A percentile compares a stretch with the other conserved stretches of the same genome.
phyloP scores from a whole-genome alignment of 2,329 filamentous ascomycete species.

The Talaromyces sp. region DNA sequence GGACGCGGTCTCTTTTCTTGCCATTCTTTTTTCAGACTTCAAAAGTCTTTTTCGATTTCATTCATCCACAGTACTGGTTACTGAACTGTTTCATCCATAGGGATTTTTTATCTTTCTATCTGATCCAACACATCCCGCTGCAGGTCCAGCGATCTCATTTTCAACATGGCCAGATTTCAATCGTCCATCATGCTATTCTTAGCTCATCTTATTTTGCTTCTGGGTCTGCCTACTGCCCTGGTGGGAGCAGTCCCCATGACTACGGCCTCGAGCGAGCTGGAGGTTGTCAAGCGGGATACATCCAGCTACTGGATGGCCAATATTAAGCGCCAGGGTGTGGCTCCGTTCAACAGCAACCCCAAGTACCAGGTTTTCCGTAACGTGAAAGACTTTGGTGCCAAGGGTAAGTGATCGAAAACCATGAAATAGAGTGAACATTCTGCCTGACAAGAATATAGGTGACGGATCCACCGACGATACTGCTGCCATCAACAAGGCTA shows the following conservation, averaged over 20 bases:
- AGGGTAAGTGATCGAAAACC: slow-evolving; percentile 56
- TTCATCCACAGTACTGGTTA: slow-evolving; percentile 28
- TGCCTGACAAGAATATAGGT: slow-evolving; percentile 46
- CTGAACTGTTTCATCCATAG: slow-evolving; percentile 28
- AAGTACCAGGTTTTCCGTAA: slow-evolving; percentile 76
- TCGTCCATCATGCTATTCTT: slow-evolving; percentile 30
- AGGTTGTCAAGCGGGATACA: slow-evolving; percentile 17
- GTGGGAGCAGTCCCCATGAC: slow-evolving; percentile 36
- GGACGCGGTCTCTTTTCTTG: slow-evolving; percentile 8
- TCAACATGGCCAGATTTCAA: slow-evolving; percentile 29
- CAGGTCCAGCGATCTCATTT: slow-evolving; percentile 32
- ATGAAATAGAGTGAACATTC: too few species aligned
- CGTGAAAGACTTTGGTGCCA: slow-evolving; percentile 74
- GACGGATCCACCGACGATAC: slow-evolving; percentile 80
- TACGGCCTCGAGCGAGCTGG: slow-evolving; percentile 7
- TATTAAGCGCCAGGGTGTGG: slow-evolving; percentile 69
- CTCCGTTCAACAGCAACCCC: slow-evolving; percentile 61
- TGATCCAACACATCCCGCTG: slow-evolving; percentile 23
- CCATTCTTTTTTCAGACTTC: slow-evolving; percentile 7
- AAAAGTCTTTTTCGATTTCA: background rate
- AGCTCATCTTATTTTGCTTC: slow-evolving; percentile 36
- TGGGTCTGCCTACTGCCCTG: slow-evolving; percentile 31
- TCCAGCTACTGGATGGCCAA: slow-evolving; percentile 71
- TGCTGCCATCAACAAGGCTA: slow-evolving; percentile 80
- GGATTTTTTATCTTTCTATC: slow-evolving; percentile 5